phyloP scores from a whole-genome alignment of 2,329 filamentous ascomycete genomes.

The Cladobotryum protrusum region DNA sequence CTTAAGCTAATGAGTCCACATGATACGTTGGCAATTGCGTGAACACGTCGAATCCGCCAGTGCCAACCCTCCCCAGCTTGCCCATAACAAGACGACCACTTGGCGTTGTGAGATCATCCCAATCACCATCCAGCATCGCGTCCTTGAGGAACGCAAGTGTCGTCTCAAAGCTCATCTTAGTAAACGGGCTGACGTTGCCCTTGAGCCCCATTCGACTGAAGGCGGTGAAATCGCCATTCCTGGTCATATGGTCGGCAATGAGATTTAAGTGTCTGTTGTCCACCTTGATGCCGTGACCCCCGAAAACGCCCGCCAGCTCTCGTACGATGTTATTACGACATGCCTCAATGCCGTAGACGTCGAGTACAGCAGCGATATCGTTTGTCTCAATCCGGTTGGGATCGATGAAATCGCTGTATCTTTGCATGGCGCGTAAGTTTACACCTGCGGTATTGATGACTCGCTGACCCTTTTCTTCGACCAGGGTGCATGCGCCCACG shows the following conservation, averaged over 20 bases:
- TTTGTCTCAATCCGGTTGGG: constrained; percentile 85
- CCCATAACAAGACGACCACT: constrained; percentile 87
- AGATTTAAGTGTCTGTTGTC: constrained; percentile 90
- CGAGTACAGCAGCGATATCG: constrained; percentile 80
- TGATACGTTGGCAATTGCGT: constrained; percentile 52
- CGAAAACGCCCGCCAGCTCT: constrained; percentile 82
- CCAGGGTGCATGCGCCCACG: constrained; percentile 65
- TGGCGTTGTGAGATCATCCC: constrained; percentile 79
- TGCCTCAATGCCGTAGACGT: constrained; percentile 87
- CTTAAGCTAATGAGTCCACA: constrained; percentile 14
- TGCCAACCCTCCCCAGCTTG: constrained; percentile 74
- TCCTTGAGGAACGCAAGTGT: constrained; percentile 91
- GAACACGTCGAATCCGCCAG: constrained; percentile 86
- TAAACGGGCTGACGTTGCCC: constrained; percentile 81
- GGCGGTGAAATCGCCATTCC: constrained; percentile 78
- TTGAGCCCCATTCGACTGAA: constrained; percentile 89
- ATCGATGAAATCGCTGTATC: constrained; percentile 78
- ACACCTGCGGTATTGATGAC: constrained; percentile 75
- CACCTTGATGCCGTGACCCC: constrained; percentile 83
- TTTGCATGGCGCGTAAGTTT: constrained; percentile 86
- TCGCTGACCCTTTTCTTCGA: constrained; percentile 50
- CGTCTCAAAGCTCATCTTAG: constrained; percentile 99
- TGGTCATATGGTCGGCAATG: constrained; percentile 98
- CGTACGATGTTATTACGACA: constrained; percentile 79
- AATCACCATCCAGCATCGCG: constrained; percentile 82